Base-by-base conservation (phyloP, 1,284 basidiomycete genomes). In the Trichosporon sp. region DNA sequence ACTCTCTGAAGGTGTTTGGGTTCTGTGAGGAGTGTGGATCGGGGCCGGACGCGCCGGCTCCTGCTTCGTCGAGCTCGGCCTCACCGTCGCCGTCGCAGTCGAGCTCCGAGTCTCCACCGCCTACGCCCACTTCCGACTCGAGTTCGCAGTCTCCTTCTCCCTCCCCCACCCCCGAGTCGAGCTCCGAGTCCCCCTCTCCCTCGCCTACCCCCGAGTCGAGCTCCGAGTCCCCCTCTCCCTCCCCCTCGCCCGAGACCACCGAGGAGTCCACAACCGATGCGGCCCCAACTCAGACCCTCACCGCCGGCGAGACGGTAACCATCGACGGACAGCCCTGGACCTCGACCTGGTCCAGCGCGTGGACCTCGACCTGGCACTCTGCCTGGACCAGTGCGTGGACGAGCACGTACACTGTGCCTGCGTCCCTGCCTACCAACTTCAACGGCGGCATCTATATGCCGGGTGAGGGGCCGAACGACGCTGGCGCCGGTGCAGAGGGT, bases 1-100 rank as follows among this genome's bases (percentile, higher is more conserved):
- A 88, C 76, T 11, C 7, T 6, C 31, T 63, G 32, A 63, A 63
- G 59, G 59, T 63, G 59, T 63, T n/a, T 32, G 32, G 37, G 32
- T 16, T 16, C 0, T 63, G 59, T 11, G 59, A 63, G 1, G 59
- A 63, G 59, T 63, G 59, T 31, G 59, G 59, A 5, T 11, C 19
- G 1, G 59, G 32, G 1, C 6, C 32, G 14, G 59, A 16, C 3
- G 35, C 56, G 4, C 14, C 19, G 32, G 16, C 59, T 10, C 16
- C 59, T 1, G 4, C 59, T 16, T 32, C 21, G 54, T 12, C 26
- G 26, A 26, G 26, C 26, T 26, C 26, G 26, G 26, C 56, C 1
- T 35, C 32, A 8, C 32, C 59, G 16, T 35, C 59, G 12, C 59
- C 59, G 14, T 63, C 31, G 59, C 32, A 32, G 31, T 16, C 59